Conservation (phyloP, 495 filamentous ascomycete species). For the Platismatia glauca region DNA sequence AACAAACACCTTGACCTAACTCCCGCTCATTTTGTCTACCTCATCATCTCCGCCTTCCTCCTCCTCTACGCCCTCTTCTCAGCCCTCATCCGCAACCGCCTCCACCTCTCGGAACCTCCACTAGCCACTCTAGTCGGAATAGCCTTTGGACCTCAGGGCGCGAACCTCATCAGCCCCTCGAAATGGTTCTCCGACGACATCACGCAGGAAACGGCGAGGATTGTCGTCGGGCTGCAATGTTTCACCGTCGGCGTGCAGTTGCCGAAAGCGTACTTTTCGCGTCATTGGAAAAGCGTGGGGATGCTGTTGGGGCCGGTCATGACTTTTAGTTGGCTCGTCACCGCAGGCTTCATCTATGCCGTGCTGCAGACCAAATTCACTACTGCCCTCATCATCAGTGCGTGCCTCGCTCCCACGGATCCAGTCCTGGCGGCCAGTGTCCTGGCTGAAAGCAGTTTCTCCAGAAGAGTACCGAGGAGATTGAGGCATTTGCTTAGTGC, state of each 20-base stretch:
- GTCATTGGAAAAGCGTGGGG: slow-evolving; percentile 36
- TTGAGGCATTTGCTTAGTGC: slow-evolving; percentile 39
- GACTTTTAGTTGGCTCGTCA: slow-evolving; percentile 41
- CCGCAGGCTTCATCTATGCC: slow-evolving; percentile 31
- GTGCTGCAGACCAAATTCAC: slow-evolving; percentile 32
- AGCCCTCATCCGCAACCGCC: slow-evolving; percentile 39
- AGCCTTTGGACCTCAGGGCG: slow-evolving; percentile 32
- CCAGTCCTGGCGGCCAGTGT: slow-evolving; percentile 41
- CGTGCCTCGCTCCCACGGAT: slow-evolving; percentile 44
- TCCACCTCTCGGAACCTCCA: slow-evolving; percentile 45
- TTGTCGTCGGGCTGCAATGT: slow-evolving; percentile 41
- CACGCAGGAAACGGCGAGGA: slow-evolving; percentile 37
- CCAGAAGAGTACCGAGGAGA: slow-evolving; percentile 34
- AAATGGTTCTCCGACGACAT: slow-evolving; percentile 37
- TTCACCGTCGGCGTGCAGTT: slow-evolving; percentile 42
- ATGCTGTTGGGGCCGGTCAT: slow-evolving; percentile 44
- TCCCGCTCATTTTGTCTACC: slow-evolving; percentile 37
- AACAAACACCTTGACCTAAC: slow-evolving; percentile 36
- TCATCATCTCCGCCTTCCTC: slow-evolving; percentile 38
- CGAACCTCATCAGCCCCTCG: slow-evolving; percentile 31
- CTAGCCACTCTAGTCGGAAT: slow-evolving; percentile 41
- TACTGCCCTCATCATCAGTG: slow-evolving; percentile 37
- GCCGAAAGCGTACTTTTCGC: slow-evolving; percentile 35
- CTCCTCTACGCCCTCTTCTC: slow-evolving; percentile 41
- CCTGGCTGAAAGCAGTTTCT: slow-evolving; percentile 38